Percentiles rank a stretch among this genome's conserved stretches.
Evolutionary conservation across 768 basidiomycete genomes (phyloP).

Genomic region (Gyrodon lividus): DNA sequence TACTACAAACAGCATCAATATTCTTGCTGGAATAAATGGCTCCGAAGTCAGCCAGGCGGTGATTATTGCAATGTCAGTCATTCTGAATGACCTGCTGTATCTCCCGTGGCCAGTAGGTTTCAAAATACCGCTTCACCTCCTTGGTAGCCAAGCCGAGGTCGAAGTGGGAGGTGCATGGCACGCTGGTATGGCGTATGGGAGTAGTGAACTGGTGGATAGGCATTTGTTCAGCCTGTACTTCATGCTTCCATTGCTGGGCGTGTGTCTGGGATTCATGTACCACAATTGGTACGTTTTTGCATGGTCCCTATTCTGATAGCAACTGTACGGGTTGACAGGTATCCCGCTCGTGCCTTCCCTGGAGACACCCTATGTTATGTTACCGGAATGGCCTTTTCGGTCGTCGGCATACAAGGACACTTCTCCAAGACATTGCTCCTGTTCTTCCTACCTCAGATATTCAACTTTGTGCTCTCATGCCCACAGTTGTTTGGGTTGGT

Average conservation of each 20-base stretch:
- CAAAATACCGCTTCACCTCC: constrained; percentile 66
- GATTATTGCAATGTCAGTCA: constrained; percentile 87
- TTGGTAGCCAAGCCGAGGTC: constrained; percentile 63
- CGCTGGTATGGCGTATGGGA: constrained; percentile 85
- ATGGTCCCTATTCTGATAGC: not conserved
- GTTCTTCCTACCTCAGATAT: constrained; percentile 97
- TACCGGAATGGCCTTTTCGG: constrained; percentile 97
- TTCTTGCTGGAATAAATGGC: constrained; percentile 96
- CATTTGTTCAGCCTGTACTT: constrained; percentile 97
- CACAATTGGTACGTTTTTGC: constrained; percentile 81
- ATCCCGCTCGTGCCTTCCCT: constrained; percentile 91
- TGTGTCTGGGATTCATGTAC: constrained; percentile 87
- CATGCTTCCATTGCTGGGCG: constrained; percentile 91
- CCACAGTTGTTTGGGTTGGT: constrained; percentile 95
- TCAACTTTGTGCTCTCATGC: constrained; percentile 93
- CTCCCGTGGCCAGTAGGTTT: constrained; percentile 85
- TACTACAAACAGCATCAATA: constrained; percentile 97
- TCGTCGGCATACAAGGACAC: constrained; percentile 95
- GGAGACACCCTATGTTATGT: constrained; percentile 98
- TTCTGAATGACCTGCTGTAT: constrained; percentile 90
- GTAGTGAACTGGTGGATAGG: constrained; percentile 82
- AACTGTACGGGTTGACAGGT: constrained; percentile 53
- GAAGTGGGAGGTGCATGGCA: constrained; percentile 79
- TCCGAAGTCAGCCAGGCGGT: constrained; percentile 93
- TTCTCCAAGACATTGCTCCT: constrained; percentile 95